These are phyloP conservation scores for Xylaria telfairii DNA, from an alignment of 495 filamentous ascomycete genomes.

Conservation along the genomic window DNA sequence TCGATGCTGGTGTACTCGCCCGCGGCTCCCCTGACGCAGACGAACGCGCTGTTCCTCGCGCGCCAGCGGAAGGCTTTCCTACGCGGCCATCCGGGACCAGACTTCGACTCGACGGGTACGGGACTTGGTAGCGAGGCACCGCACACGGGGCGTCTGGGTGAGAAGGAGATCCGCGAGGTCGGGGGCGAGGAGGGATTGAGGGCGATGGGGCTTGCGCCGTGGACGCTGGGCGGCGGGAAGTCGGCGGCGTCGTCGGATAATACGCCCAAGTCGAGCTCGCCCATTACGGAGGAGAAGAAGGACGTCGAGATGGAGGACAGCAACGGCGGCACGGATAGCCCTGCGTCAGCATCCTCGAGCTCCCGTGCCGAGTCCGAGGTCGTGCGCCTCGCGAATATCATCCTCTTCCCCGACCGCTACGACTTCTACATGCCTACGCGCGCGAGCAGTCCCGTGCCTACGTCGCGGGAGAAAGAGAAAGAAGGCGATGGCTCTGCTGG, in stretches of 20 bases:
- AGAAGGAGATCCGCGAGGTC: slow-evolving; percentile 54
- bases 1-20: slow-evolving; percentile 79
- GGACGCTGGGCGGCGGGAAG: slow-evolving; percentile 37
- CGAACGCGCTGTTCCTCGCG: slow-evolving; percentile 76
- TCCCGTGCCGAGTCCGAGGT: slow-evolving; percentile 53
- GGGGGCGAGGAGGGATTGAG: slow-evolving; percentile 53
- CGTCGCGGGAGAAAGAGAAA: slow-evolving; percentile 24
- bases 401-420: slow-evolving; percentile 56
- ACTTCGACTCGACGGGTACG: slow-evolving; percentile 66
- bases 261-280: slow-evolving; percentile 15
- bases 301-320: slow-evolving; percentile 32
- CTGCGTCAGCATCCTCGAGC: slow-evolving; percentile 24
- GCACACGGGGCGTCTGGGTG: slow-evolving; percentile 49
- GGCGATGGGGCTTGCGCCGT: slow-evolving; percentile 57
- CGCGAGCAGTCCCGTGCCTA: slow-evolving; percentile 35
- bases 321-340: slow-evolving; percentile 26
- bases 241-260: neutral
- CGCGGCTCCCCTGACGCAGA: slow-evolving; percentile 78
- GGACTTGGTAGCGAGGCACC: slow-evolving; percentile 54
- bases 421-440: slow-evolving; percentile 56
- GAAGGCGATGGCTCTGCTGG: slow-evolving; percentile 5
- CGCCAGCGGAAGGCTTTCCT: slow-evolving; percentile 77
- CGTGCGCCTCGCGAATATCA: slow-evolving; percentile 56
- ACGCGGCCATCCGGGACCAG: slow-evolving; percentile 69
- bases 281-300: slow-evolving; percentile 30